Base-by-base conservation (phyloP, 257 asterid species). In the Nicotiana obtusifolia region DNA sequence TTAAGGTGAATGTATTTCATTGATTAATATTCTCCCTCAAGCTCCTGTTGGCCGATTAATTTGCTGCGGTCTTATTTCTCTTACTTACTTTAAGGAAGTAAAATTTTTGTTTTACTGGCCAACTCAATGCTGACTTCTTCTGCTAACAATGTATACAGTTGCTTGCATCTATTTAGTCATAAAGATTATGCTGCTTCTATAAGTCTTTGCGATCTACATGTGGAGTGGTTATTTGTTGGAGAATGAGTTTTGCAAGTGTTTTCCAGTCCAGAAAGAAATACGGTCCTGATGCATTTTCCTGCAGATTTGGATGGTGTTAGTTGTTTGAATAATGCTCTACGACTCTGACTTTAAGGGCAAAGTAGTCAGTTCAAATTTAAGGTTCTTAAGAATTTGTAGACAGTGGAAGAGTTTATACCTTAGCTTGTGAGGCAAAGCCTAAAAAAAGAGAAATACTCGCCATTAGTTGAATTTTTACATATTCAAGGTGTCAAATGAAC, bases 401-500 rank as follows among this genome's bases (percentile, higher is more conserved):
- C 44, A 11, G 77, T 37, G 31, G 77, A 69, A n/a, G 77, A 35
- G 77, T 44, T 33, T 33, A 17, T 67, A 67, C 28, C 5, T 68
- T 35, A 35, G 77, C 54, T 35, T 68, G 5, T 19, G 49, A 41
- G 49, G 56, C 26, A 68, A 35, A 35, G 4, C 19, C 6, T 19
- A 68, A 35, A 10, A 33, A 10, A 35, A 67, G 17, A 67, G 76
- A 68, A 35, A n/a, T 28, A 35, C 77, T 35, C 19, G 0, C 9
- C 56, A 68, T n/a, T 68, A 37, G 28, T 68, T 35, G 24, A 35
- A 28, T 37, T n/a, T 35, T 68, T 54, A 15, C 19, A 15, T 68
- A 61, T 61, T 61, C 67, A 68, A 68, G 77, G 77, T 68, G 77
- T 68, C 47, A 68, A 68, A 35, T 68, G 77, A 68, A 68, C 52